Evolutionary conservation across 2,329 filamentous ascomycete species (phyloP), one percentile per base, ranked within the genome.

Genomic region (Apiospora koreana): DNA sequence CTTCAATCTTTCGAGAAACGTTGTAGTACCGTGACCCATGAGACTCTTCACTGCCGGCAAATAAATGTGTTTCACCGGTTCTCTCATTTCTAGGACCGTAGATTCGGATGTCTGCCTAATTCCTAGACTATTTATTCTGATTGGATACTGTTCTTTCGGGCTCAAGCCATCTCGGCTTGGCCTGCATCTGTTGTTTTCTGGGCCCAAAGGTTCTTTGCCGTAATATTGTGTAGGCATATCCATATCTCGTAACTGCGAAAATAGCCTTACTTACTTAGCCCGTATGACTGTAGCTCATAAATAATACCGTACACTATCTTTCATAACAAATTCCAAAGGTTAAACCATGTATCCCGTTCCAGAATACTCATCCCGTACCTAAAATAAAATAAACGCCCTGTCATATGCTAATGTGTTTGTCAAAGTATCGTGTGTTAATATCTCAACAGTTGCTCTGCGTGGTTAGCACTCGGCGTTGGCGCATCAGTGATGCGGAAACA

Each of bases 381-480:
- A 69, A 70, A 64, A 38, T 41, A 48, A 67, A 70, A 28, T 38
- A 45, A 75, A 75, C 74, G 74, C 74, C 74, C 68, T 35, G 66
- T 75, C 71, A 73, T 71, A 72, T 74, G 74, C 69, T 72, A 64
- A n/a, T 70, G 68, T 75, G 68, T 64, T 69, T 68, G 70, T 64
- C n/a, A 72, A 72, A 70, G 68, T 72, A 73, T 75, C 28, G 21
- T 62, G 31, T 31, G 28, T 35, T n/a, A 31, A n/a, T 62, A 2
- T 62, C 31, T 23, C 54, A 4, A 74, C 72, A 74, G 68, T 70
- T 69, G 28, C 18, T 16, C 18, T 62, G 54, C 54, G n/a, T 62
- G 8, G 18, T 9, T n/a, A n/a, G 18, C 66, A 66, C 65, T 50
- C 25, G 3, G 38, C 38, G 23, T 28, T 23, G 35, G 6, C 12